phyloP scores from a whole-genome alignment of 441 rosid species.

The Adansonia gregorii region DNA sequence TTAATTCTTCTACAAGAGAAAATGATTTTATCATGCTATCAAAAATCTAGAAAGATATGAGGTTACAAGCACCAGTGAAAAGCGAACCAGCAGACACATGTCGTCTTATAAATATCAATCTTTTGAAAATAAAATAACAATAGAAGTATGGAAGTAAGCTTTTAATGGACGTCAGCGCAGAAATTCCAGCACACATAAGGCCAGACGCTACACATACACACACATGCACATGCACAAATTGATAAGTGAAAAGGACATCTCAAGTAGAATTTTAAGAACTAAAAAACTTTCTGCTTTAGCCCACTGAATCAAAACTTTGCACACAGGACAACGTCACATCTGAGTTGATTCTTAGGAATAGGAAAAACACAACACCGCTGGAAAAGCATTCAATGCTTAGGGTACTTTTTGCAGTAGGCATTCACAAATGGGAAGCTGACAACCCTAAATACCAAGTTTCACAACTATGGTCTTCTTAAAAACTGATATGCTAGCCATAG shows the following conservation, averaged over 20 bases:
- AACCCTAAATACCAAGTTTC: slow-evolving; percentile 8
- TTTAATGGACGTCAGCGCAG: neutral
- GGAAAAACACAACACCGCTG: neutral
- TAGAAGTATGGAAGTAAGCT: neutral
- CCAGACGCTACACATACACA: neutral
- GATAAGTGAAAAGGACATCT: neutral
- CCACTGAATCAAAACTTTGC: slow-evolving; percentile 4
- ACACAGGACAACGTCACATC: neutral
- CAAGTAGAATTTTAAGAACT: neutral
- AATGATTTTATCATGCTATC: neutral
- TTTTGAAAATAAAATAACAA: neutral
- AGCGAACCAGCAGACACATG: neutral
- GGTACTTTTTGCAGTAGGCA: neutral
- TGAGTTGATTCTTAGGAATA: neutral
- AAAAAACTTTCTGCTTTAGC: neutral
- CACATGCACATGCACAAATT: neutral
- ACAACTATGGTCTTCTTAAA: neutral
- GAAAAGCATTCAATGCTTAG: neutral
- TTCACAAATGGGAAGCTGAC: neutral
- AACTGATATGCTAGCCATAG: slow-evolving; percentile 11
- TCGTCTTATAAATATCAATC: neutral
- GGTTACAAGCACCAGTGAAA: neutral
- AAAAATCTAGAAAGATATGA: neutral
- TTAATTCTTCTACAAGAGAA: neutral
- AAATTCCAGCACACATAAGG: neutral